phyloP scores from a whole-genome alignment of 345 rosid genomes.

The Eucalyptus victrix region DNA sequence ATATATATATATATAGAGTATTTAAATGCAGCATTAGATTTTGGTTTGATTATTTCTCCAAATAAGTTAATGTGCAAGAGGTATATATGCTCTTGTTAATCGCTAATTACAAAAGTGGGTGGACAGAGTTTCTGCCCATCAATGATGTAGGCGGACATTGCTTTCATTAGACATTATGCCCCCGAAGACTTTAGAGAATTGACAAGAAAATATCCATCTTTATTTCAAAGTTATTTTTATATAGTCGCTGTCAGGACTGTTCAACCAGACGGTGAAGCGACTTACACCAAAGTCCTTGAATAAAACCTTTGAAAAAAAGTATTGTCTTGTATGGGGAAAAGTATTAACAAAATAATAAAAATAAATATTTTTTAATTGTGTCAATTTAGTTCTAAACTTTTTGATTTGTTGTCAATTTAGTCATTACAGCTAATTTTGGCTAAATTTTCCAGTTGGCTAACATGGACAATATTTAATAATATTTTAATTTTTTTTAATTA shows the following conservation, averaged over 20 bases:
- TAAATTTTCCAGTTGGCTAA: rapidly evolving
- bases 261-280: background rate
- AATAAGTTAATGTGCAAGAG: background rate
- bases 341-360: no score
- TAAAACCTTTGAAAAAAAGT: background rate
- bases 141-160: background rate
- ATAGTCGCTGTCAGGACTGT: background rate
- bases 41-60: background rate
- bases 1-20: background rate
- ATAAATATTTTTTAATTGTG: no score
- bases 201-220: background rate
- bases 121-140: background rate
- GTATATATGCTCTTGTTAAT: background rate
- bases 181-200: background rate
- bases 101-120: background rate
- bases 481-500: no score
- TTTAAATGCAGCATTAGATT: background rate
- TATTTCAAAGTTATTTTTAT: background rate
- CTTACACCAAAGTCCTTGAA: background rate
- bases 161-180: background rate
- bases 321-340: background rate
- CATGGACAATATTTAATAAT: no score
- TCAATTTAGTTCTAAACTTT: rapidly evolving
- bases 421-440: rapidly evolving
- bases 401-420: no score